Evolutionary conservation across 2,329 filamentous ascomycete genomes (phyloP), one percentile per base, ranked within the genome.

Genomic region (Coniochaeta ligniaria): DNA sequence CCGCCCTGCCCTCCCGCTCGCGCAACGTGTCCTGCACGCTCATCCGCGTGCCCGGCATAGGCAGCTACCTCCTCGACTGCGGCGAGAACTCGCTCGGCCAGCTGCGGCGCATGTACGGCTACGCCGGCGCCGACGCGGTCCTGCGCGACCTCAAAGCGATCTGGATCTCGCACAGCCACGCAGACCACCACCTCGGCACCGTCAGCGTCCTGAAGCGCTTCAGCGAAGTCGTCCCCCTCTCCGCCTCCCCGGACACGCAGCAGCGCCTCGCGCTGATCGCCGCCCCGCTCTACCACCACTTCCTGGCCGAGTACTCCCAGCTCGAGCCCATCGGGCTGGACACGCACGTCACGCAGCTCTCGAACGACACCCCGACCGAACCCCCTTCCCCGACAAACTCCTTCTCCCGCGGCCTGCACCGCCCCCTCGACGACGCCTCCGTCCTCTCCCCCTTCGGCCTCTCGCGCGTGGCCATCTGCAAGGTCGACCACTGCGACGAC

Each of bases 161-260:
- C 64, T 96, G 92, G 86, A 95, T 99, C 74, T 96, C 91, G 73
- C 95, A 99, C 75, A 79, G 96, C 63, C 95, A 99, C 73, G 95
- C 95, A 5, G 95, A 99, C 75, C 95, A 99, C 74, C 95, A 98
- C 70, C 83, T 99, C 22, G 95, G 95, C 31, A 90, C 87, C 1
- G 81, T 85, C n/a, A 84, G 87, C 6, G 78, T 98, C n/a, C 85
- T 98, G 69, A 87, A 84, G 68, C 90, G 90, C 6, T 96, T 92
- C 91, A 86, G 91, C 60, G 81, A 86, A 50, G 76, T 75, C 63
- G 82, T 76, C 45, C 76, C 69, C 6, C 72, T 68, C 61, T 72
- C 63, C 45, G 67, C 59, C 11, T 73, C 62, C 54, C 64, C 1
- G 80, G 28, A 56, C 8, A 35, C 24, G 6, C 28, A 33, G 17